A percentile compares a stretch with the other conserved stretches of the same genome.
Evolutionary conservation across 2,329 filamentous ascomycete genomes (phyloP).

Genomic region (Pyricularia sp.): DNA sequence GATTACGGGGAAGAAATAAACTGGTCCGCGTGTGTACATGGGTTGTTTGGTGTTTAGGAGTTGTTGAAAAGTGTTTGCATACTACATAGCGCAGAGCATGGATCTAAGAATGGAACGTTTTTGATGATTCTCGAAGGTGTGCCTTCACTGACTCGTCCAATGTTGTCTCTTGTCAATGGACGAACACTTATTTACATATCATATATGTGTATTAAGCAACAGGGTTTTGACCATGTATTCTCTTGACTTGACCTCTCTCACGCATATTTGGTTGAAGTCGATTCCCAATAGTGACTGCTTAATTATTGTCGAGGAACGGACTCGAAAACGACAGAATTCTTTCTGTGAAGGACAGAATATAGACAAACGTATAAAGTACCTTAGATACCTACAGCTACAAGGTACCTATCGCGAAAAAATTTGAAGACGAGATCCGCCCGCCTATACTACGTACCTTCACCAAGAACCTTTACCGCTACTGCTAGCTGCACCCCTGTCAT

Average conservation of each 20-base stretch:
- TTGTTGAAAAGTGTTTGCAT: neutral
- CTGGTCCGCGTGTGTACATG: neutral
- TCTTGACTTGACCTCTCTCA: neutral
- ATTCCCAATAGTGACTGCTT: too few relatives aligned
- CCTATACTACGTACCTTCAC: too few relatives aligned
- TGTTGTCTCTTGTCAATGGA: neutral
- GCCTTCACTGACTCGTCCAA: neutral
- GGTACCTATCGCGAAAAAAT: too few relatives aligned
- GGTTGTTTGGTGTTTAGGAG: neutral
- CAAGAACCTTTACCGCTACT: neutral
- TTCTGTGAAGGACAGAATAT: too few relatives aligned
- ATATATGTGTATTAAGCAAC: too few relatives aligned
- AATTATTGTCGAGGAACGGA: too few relatives aligned
- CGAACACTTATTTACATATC: neutral
- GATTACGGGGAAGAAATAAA: constrained; percentile 1
- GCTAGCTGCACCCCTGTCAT: neutral
- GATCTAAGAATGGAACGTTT: neutral
- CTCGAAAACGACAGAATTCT: too few relatives aligned
- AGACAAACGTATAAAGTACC: too few relatives aligned
- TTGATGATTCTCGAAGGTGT: neutral
- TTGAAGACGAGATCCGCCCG: too few relatives aligned
- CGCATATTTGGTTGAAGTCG: neutral
- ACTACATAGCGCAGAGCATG: neutral
- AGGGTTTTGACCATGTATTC: neutral
- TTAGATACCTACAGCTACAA: too few relatives aligned